Conservation (phyloP, 2,329 filamentous ascomycete genomes). For the Phaeomoniella chlamydospora region DNA sequence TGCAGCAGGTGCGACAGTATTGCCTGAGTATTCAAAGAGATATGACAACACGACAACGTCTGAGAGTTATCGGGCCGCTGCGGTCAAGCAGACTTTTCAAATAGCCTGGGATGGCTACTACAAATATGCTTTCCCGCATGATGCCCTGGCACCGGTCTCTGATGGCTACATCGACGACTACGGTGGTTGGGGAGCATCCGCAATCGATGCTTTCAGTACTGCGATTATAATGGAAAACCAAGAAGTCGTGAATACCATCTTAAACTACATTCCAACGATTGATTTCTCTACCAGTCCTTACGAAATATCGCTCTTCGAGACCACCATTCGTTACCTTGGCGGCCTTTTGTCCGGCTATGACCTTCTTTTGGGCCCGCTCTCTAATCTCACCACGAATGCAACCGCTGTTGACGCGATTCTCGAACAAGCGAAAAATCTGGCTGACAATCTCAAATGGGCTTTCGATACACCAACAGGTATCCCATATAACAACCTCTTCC, state of each 20-base stretch:
- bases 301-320: constrained; percentile 70
- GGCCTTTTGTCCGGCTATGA: constrained; percentile 60
- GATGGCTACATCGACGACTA: constrained; percentile 57
- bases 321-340: constrained; percentile 75
- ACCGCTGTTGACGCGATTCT: constrained; percentile 44
- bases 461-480: constrained; percentile 66
- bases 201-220: constrained; percentile 67
- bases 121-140: constrained; percentile 57
- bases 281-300: constrained; percentile 49
- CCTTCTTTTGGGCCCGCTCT: constrained; percentile 54
- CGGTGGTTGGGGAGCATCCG: constrained; percentile 74
- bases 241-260: constrained; percentile 53
- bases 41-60: not conserved
- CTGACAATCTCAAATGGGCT: constrained; percentile 58
- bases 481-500: constrained; percentile 53
- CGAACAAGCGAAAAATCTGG: constrained; percentile 52
- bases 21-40: not conserved
- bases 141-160: constrained; percentile 35
- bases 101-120: constrained; percentile 52
- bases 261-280: constrained; percentile 55
- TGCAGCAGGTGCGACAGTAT: not conserved
- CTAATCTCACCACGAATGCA: constrained; percentile 31
- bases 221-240: constrained; percentile 61
- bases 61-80: constrained; percentile 29
- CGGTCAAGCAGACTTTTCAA: constrained; percentile 55